Conservation (phyloP, 2,329 filamentous ascomycete genomes). For the Aspergillus felis region DNA sequence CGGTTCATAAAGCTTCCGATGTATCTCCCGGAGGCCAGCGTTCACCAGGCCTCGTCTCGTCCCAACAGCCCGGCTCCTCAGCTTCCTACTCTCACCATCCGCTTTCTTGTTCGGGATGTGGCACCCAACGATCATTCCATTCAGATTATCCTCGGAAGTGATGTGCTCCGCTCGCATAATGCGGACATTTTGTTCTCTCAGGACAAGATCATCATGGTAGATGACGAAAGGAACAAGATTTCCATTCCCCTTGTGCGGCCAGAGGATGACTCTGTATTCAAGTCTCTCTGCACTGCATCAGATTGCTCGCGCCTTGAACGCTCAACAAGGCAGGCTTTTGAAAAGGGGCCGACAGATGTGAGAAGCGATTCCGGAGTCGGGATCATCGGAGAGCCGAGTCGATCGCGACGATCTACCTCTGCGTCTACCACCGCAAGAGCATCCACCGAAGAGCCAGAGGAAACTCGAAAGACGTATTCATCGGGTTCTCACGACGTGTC, state of each 20-base stretch:
- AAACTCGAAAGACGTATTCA: slow-evolving; percentile 16
- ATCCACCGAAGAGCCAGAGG: slow-evolving; percentile 21
- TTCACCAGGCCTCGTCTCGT: slow-evolving; percentile 67
- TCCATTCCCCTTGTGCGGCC: slow-evolving; percentile 89
- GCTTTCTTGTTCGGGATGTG: slow-evolving; percentile 67
- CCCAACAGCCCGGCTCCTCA: slow-evolving; percentile 70
- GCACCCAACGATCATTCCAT: slow-evolving; percentile 56
- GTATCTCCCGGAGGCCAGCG: slow-evolving; percentile 86
- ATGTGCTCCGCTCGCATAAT: slow-evolving; percentile 78
- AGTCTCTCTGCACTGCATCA: slow-evolving; percentile 63
- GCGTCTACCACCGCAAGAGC: slow-evolving; percentile 20
- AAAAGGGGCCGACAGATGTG: slow-evolving; percentile 6
- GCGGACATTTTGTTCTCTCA: slow-evolving; percentile 90
- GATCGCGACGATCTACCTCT: slow-evolving; percentile 24
- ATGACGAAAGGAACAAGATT: slow-evolving; percentile 80
- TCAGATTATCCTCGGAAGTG: slow-evolving; percentile 85
- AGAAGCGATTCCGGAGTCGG: slow-evolving; percentile 26
- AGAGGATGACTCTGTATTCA: slow-evolving; percentile 79
- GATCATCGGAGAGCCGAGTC: slow-evolving; percentile 29
- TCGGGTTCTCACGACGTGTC: slow-evolving; percentile 3
- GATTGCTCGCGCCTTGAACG: slow-evolving; percentile 11
- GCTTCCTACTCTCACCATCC: slow-evolving; percentile 74
- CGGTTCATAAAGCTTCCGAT: slow-evolving; percentile 73
- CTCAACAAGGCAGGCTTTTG: slow-evolving; percentile 3
- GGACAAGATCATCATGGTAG: slow-evolving; percentile 81